Base-by-base conservation (phyloP, 2,329 filamentous ascomycete genomes). In the Phialophora tarda region DNA sequence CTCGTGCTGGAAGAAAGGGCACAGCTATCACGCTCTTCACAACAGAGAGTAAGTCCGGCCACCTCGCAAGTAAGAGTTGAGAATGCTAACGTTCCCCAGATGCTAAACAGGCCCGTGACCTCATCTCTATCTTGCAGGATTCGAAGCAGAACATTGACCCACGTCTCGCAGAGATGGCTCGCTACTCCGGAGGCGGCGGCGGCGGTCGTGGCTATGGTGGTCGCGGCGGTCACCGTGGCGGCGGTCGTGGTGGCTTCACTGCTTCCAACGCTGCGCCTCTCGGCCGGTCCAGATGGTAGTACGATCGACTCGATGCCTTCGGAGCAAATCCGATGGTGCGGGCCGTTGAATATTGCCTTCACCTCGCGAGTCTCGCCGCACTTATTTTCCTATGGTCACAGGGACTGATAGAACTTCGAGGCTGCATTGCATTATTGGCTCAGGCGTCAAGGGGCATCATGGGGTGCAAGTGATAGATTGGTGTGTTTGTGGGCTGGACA, bases 11-110 rank as follows among this genome's bases (percentile, higher is more conserved):
- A 83, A 90, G 90, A 76, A 92, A 90, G 72, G 95, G 95, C 83
- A 98, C 93, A 75, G 95, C 95, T 79, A 98, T 98, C 78, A 98
- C 95, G 72, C 88, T 99, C 77, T 99, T 99, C 83, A 98, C 95
- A 80, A 95, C 94, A 90, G 95, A 98, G 82, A 98, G 94, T 97
- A 86, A 84, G 93, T 44, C 68, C 6, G n/a, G 24, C 30, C 26
- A n/a, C 63, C 54, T 38, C n/a, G 55, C 63, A 26, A 17, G 48
- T 12, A 6, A 23, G 10, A 5, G 10, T 66, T 14, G 8, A 21
- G 51, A 12, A 41, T 55, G 59, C 69, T 66, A 65, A 65, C 62
- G 47, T 68, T 66, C 66, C 66, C 44, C 69, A 93, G 91, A 95
- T 83, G 87, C 91, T 75, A 95, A 94, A 85, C 91, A 95, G 88